phyloP scores from a whole-genome alignment of 129 eudicot species.

The Mikania micrantha region DNA sequence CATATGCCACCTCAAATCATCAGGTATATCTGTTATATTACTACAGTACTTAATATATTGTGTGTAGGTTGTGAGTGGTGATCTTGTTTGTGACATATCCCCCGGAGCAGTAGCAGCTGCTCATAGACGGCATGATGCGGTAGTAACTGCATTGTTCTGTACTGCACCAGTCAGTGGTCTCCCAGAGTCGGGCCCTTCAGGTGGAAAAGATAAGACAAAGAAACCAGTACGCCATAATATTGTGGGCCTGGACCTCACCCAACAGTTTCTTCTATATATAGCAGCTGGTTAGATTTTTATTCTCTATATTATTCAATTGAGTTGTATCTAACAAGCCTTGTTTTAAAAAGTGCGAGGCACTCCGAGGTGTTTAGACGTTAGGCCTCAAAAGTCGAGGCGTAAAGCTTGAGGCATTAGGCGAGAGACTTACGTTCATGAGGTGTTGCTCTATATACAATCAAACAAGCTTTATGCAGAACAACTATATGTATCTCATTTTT shows the following conservation, averaged over 20 bases:
- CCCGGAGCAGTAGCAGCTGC: conserved; percentile 98
- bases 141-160: conserved; percentile 85
- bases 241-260: conserved; percentile 73
- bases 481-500: too few relatives aligned
- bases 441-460: too few relatives aligned
- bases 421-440: too few relatives aligned
- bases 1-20: not conserved
- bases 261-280: conserved; percentile 75
- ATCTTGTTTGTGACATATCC: conserved; percentile 79
- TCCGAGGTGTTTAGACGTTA: too few relatives aligned
- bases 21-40: not conserved
- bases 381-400: too few relatives aligned
- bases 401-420: too few relatives aligned
- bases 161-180: conserved; percentile 79
- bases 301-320: not conserved
- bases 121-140: conserved; percentile 96
- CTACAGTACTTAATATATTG: not conserved
- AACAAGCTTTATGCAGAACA: too few relatives aligned
- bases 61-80: conserved; percentile 89
- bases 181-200: conserved; percentile 68
- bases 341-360: too few relatives aligned
- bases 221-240: conserved; percentile 65
- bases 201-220: conserved; percentile 87
- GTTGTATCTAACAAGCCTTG: not conserved
- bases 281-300: conserved; percentile 64